Base-by-base conservation (phyloP, 2,329 filamentous ascomycete genomes). In the Ceratocystis lukuohia region DNA sequence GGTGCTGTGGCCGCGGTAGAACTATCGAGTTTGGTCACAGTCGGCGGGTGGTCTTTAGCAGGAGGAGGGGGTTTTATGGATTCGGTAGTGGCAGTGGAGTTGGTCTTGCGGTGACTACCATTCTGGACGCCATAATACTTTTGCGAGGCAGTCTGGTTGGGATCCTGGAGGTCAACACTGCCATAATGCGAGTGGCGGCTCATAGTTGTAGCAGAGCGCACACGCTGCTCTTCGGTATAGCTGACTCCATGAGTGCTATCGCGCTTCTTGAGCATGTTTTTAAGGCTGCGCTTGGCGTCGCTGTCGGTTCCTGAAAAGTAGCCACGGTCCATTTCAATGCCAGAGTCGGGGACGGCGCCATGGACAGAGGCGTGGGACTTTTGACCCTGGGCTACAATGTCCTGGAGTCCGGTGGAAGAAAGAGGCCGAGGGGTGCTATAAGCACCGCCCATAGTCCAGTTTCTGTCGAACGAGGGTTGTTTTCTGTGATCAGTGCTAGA, bases 291-390 rank as follows among this genome's bases (percentile, higher is more conserved):
- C 62, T 67, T 67, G 56, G 83, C 83, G 69, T 96, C 91, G 10
- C 86, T 80, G 72, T 97, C 93, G 17, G 88, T 88, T 2, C 92
- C 91, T 6, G 93, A 96, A 73, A 96, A 96, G 75, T 97, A 97
- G 28, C 92, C 93, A 45, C 91, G 84, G 72, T 97, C 94, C 17
- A 90, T 75, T 68, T 95, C 89, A 28, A 79, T 75, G 17, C 77
- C 76, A 7, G 79, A 79, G 68, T 83, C 80, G 69, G 78, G 78
- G 15, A 76, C 71, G 12, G 77, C 74, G 15, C 50, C 63, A 22
- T 62, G 64, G 61, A 7, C 22, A 25, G 50, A 41, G n/a, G 46
- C 75, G 71, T 17, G 76, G 76, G 50, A 62, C 22, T 63, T 62
- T 33, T 48, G 64, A 5, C 57, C 41, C 41, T 62, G 59, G n/a